Conservation (phyloP, 495 filamentous ascomycete genomes). For the Neurospora sp. region DNA sequence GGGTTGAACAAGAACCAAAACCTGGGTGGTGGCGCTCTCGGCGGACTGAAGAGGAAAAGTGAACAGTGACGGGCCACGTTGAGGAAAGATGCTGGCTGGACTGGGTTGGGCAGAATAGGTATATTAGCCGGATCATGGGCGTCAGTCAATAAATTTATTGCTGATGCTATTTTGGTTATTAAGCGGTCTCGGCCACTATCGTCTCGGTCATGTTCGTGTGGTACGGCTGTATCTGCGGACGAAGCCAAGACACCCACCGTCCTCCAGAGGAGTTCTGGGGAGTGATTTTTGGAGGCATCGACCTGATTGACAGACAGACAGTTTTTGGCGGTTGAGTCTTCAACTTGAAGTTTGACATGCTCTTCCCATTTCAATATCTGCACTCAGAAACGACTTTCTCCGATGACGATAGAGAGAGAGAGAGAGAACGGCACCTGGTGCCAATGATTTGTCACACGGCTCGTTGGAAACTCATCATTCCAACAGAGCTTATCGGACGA, state of each 20-base stretch:
- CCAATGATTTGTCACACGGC: not conserved
- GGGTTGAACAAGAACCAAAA: not conserved
- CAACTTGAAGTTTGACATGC: not conserved
- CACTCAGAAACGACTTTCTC: not conserved
- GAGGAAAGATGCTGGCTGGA: not conserved
- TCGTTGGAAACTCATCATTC: not conserved
- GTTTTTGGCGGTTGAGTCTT: not conserved
- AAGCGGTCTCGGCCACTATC: not conserved
- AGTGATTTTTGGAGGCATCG: not conserved
- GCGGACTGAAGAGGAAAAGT: not conserved
- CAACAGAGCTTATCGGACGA: not conserved
- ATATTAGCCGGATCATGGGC: not conserved
- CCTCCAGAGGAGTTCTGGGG: not conserved
- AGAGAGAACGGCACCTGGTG: not conserved
- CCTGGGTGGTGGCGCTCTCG: not conserved
- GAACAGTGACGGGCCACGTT: not conserved
- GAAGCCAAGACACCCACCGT: not conserved
- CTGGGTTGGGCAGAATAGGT: not conserved
- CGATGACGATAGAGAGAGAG: not conserved
- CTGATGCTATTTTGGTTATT: not conserved
- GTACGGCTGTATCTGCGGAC: not conserved
- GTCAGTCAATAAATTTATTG: not conserved
- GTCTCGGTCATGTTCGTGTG: not conserved
- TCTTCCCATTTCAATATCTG: not conserved
- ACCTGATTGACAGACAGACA: not conserved